phyloP scores from a whole-genome alignment of 2,329 filamentous ascomycete species.

The Fusarium sp. region DNA sequence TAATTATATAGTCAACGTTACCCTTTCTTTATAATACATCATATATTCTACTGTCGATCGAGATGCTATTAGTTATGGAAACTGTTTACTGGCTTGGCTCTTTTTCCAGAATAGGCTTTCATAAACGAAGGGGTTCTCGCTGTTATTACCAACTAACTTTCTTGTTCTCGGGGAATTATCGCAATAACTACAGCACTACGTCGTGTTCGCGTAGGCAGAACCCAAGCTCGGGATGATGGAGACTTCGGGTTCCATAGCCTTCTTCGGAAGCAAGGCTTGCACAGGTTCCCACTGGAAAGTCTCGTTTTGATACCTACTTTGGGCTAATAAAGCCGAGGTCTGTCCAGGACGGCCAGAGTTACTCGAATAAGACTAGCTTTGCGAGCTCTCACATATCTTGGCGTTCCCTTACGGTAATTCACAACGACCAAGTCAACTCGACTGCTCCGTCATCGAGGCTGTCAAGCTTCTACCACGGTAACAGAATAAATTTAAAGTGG shows the following conservation, averaged over 20 bases:
- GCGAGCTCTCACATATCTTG: background rate
- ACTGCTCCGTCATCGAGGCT: background rate
- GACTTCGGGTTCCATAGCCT: too few species aligned
- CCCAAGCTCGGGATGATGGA: too few species aligned
- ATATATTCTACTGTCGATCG: too few species aligned
- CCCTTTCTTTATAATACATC: too few species aligned
- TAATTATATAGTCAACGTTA: too few species aligned
- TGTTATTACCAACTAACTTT: background rate
- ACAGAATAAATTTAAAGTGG: background rate
- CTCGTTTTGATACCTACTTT: background rate
- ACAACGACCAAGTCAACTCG: background rate
- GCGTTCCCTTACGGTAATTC: background rate
- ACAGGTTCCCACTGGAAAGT: background rate
- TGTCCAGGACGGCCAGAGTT: background rate
- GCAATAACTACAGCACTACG: too few species aligned
- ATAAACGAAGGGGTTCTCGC: background rate
- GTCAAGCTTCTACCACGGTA: background rate
- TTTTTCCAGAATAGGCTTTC: background rate
- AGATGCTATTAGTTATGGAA: background rate
- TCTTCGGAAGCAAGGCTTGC: too few species aligned
- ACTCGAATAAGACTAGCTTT: background rate
- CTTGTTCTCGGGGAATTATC: too few species aligned
- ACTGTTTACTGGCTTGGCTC: background rate
- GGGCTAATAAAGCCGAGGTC: background rate
- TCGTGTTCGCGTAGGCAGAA: too few species aligned